Conservation (phyloP, 331 rosid species). For the Malus hybrid region DNA sequence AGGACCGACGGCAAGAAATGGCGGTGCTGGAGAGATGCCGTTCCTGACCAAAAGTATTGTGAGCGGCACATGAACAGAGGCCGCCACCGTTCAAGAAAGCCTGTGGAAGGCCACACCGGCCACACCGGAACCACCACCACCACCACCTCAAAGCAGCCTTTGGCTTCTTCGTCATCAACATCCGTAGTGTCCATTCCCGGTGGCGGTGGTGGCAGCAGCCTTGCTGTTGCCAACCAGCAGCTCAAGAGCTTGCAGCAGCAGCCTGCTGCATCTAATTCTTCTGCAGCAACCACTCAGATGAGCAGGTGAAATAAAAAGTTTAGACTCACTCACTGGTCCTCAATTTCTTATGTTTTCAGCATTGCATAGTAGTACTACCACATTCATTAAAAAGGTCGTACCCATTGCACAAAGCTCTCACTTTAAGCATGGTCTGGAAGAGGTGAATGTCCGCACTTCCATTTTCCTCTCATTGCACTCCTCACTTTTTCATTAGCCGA, state of each 20-base stretch:
- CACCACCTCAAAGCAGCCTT: conserved; percentile 21
- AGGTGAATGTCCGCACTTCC: too few relatives aligned
- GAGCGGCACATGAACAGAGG: conserved; percentile 98
- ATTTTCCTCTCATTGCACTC: too few relatives aligned
- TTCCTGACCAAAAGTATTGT: conserved; percentile 88
- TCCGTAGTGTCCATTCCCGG: conserved; percentile 27
- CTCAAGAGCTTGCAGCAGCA: conserved; percentile 41
- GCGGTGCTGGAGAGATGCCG: conserved; percentile 99
- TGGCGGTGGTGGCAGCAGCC: conserved; percentile 37
- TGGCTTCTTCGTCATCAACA: conserved; percentile 25
- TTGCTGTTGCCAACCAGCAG: conserved; percentile 35
- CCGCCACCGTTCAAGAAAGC: conserved; percentile 99
- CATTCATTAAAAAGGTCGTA: too few relatives aligned
- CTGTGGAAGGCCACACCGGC: conserved; percentile 98
- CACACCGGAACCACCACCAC: conserved; percentile 48
- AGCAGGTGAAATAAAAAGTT: conserved; percentile 38
- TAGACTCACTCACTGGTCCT: background rate
- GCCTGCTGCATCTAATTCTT: conserved; percentile 33
- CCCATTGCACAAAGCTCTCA: too few relatives aligned
- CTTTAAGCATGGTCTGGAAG: too few relatives aligned
- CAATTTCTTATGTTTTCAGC: background rate
- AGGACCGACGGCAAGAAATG: conserved; percentile 99
- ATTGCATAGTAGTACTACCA: conserved; percentile 1
- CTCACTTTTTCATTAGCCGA: too few relatives aligned
- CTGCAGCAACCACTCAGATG: conserved; percentile 39